Evolutionary conservation across 352 stramenopile species (phyloP).

Genomic region (Poterioochromonas sp.): DNA sequence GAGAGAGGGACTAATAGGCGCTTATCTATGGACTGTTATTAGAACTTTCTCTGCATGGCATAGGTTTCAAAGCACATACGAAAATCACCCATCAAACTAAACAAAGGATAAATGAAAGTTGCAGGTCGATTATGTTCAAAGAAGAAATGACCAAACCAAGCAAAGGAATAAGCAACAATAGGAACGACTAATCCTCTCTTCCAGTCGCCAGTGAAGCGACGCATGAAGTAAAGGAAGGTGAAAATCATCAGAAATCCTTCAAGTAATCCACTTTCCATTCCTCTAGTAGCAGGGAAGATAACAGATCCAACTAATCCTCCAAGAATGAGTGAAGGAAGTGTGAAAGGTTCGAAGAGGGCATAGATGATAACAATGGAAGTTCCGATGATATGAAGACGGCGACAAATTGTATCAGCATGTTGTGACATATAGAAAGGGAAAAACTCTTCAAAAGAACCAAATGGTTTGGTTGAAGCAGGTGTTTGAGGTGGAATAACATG

Average conservation of each 20-base stretch:
- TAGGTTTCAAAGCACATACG: constrained; percentile 52
- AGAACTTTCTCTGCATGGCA: constrained; percentile 27
- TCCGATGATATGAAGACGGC: constrained; percentile 11
- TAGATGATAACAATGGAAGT: not conserved
- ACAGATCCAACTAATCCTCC: not conserved
- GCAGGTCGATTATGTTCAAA: constrained; percentile 56
- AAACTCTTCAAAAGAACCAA: constrained; percentile 35
- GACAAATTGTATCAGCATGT: constrained; percentile 24
- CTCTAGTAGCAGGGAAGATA: not conserved
- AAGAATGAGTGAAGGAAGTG: not conserved
- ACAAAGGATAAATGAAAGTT: constrained; percentile 61
- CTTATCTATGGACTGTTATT: not conserved
- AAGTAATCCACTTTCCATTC: not conserved
- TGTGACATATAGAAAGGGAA: constrained; percentile 36
- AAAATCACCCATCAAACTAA: constrained; percentile 56
- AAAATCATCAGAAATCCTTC: not conserved
- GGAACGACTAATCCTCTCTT: constrained; percentile 22
- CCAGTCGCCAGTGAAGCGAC: not conserved
- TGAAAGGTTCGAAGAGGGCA: not conserved
- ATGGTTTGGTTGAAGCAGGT: constrained; percentile 23
- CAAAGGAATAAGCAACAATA: constrained; percentile 54
- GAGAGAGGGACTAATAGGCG: not conserved
- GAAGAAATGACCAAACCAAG: constrained; percentile 58
- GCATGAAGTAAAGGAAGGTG: constrained; percentile 5
- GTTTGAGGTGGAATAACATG: too few species aligned